phyloP scores from a whole-genome alignment of 192 early-diverging fungal species.

The Phycomyces nitens region DNA sequence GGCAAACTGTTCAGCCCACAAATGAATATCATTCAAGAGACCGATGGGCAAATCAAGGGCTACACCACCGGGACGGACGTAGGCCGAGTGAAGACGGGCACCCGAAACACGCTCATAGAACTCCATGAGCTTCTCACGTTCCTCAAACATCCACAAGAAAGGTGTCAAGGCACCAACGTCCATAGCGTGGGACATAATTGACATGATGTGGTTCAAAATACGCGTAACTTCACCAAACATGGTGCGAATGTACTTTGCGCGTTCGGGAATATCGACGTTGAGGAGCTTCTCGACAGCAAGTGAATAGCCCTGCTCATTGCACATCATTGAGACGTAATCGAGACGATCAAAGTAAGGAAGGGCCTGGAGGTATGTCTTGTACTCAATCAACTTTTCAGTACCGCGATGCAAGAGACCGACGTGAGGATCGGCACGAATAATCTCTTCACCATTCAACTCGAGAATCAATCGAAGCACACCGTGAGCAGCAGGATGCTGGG shows the following conservation, averaged over 20 bases:
- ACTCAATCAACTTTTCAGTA: slow-evolving; percentile 99
- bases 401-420: slow-evolving; percentile 96
- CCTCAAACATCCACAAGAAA: slow-evolving; percentile 99
- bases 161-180: slow-evolving; percentile 98
- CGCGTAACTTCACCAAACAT: slow-evolving; percentile 98
- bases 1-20: slow-evolving; percentile 89
- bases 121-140: slow-evolving; percentile 98
- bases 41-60: slow-evolving; percentile 90
- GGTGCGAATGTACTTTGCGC: slow-evolving; percentile 95
- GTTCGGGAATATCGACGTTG: slow-evolving; percentile 92
- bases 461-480: slow-evolving; percentile 69
- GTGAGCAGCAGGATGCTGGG: slow-evolving; percentile 99
- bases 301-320: slow-evolving; percentile 97
- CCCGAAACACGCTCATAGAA: slow-evolving; percentile 98
- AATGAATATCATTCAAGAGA: slow-evolving; percentile 91
- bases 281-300: slow-evolving; percentile 97
- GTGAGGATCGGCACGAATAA: slow-evolving; percentile 93
- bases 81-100: slow-evolving; percentile 96
- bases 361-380: slow-evolving; percentile 97
- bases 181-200: slow-evolving; percentile 92
- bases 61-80: slow-evolving; percentile 95
- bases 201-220: slow-evolving; percentile 98
- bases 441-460: slow-evolving; percentile 89
- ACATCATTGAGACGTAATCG: slow-evolving; percentile 99
- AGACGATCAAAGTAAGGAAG: slow-evolving; percentile 98